Evolutionary conservation across 257 asterid species (phyloP), one percentile per base, ranked within the genome.

Genomic region (Ligustrum vulgare): DNA sequence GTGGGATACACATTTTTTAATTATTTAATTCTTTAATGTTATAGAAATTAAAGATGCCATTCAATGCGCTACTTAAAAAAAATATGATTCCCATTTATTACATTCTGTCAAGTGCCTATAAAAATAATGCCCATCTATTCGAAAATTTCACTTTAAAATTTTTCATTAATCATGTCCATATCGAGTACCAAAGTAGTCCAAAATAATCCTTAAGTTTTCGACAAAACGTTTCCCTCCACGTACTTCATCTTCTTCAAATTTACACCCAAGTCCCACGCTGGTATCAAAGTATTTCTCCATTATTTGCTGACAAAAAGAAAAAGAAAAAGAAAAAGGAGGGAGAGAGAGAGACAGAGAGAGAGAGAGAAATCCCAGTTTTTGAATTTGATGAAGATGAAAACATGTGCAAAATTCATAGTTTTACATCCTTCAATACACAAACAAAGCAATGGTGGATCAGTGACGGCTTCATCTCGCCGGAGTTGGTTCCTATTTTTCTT

Each of bases 351-450:
- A 28, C 1, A 28, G 31, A 28, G 31, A 1, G 64, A 56, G 66
- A 58, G 3, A 58, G 25, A 8, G 33, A 60, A 60, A 23, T 22
- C 34, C 67, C 67, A 60, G 16, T 60, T 60, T 60, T 25, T 60
- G 35, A 60, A 22, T 60, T 60, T 23, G 67, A 60, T 3, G 33
- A 60, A 23, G 7, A 94, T 92, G 98, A 94, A 94, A 86, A 77
- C 79, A 60, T 84, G 82, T 78, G 82, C 97, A 8, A 92, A 89
- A 62, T 85, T 86, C 85, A 88, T 92, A 58, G 86, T 94, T 23
- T 77, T 94, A 75, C 97, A 94, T 70, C 90, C 96, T 5, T 80
- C 96, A 2, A 31, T 84, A 0, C 93, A 83, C 77, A 89, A 88
- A 73, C 78, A 88, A 72, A 86, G 84, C 82, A 67, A 13, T 60